These are phyloP conservation scores for Fusarium sublunatum DNA, from an alignment of 2,329 filamentous ascomycete species.

Conservation along the genomic window DNA sequence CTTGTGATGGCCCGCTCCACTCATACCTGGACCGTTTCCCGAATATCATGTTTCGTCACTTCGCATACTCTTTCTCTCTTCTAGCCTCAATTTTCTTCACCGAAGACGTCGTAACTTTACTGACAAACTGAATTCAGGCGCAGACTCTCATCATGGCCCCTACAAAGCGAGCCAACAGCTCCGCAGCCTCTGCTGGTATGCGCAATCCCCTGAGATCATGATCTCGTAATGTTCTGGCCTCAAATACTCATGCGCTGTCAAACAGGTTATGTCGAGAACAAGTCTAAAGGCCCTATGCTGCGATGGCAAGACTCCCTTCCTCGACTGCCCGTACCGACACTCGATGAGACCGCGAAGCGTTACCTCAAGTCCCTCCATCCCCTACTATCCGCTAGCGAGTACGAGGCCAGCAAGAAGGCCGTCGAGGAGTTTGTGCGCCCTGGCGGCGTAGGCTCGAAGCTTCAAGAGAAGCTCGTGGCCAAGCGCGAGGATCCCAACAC, in stretches of 20 bases:
- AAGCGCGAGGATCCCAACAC: slow-evolving; percentile 80
- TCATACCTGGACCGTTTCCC: slow-evolving; percentile 9
- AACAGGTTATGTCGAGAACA: slow-evolving; percentile 81
- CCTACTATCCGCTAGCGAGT: slow-evolving; percentile 75
- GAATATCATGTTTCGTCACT: not conserved
- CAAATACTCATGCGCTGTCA: slow-evolving; percentile 33
- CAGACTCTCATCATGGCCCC: slow-evolving; percentile 61
- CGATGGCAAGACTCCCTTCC: slow-evolving; percentile 89
- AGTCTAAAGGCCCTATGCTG: slow-evolving; percentile 82
- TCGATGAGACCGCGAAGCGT: slow-evolving; percentile 82
- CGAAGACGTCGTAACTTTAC: not conserved
- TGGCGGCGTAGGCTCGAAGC: slow-evolving; percentile 81
- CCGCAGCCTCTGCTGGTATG: slow-evolving; percentile 62
- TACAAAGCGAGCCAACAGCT: slow-evolving; percentile 67
- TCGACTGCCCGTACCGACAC: slow-evolving; percentile 79
- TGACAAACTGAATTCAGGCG: slow-evolving; percentile 27
- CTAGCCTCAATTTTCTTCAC: no score
- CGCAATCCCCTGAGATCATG: not conserved
- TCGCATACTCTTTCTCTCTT: not conserved
- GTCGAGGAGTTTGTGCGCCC: slow-evolving; percentile 90
- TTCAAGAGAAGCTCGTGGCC: slow-evolving; percentile 89
- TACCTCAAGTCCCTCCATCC: slow-evolving; percentile 85
- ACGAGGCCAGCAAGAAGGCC: slow-evolving; percentile 79
- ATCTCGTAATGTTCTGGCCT: not conserved
- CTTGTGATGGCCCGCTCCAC: slow-evolving; percentile 33